Evolutionary conservation across 176 grass and related monocot genomes (phyloP), one percentile per base, ranked within the genome.

Genomic region (Oryza longistaminata): DNA sequence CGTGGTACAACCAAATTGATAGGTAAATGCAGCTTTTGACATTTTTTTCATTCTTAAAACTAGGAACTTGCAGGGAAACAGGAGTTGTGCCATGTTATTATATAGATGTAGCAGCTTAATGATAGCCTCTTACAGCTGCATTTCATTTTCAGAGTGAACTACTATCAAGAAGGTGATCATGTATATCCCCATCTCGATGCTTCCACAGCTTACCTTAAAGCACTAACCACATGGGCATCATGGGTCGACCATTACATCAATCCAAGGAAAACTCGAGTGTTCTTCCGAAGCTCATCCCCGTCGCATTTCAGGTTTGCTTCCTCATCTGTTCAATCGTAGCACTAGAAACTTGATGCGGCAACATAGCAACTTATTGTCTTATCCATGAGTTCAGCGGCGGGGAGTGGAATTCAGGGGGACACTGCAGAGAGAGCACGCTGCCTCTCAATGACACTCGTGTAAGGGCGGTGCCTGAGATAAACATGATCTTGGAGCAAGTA

Each of bases 391-490:
- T 70, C 86, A 98, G 96, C 6, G 91, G 91, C 0, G 89, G 96
- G 9, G 88, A 93, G 77, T 98, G 96, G 96, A 98, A 93, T 81
- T 92, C 96, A 5, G 93, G 93, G 50, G 96, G 96, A 19, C 96
- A 98, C 82, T 95, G 96, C 78, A 92, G 71, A 79, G 93, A 92
- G 64, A 87, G 86, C 74, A 95, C 60, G 11, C 66, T 68, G 11
- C 88, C 93, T 16, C 79, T 93, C 53, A 92, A 87, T 70, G 85
- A 89, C 19, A 92, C 76, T 31, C 77, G 0, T 35, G 44, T 33
- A 45, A 87, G 90, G 69, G 76, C 74, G 10, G 25, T 87, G 25
- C 83, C 89, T 71, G 85, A 86, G 49, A 94, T 60, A 69, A 93
- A 92, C 21, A 11, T 85, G 21, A 90, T 98, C 17, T 25, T 98